phyloP scores from a whole-genome alignment of 2,329 filamentous ascomycete species.

The Fusarium multiceps region DNA sequence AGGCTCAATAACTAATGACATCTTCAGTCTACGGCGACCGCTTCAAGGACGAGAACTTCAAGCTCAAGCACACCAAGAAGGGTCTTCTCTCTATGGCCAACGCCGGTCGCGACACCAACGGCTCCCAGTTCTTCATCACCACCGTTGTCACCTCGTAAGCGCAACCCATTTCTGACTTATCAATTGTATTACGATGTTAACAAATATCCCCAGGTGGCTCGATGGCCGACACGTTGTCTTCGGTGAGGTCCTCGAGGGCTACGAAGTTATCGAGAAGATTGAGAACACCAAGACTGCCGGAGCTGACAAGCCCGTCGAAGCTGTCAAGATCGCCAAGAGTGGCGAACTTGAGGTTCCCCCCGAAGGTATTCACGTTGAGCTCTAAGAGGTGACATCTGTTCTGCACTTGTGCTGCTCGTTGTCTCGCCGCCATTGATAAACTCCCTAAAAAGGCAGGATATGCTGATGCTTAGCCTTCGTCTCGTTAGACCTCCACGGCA shows the following conservation, averaged over 20 bases:
- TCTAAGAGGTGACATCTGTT: conserved; percentile 64
- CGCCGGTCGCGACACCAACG: conserved; percentile 86
- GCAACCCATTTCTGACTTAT: neutral
- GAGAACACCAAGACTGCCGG: conserved; percentile 74
- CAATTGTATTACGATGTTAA: conserved; percentile 4
- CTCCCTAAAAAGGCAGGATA: conserved; percentile 33
- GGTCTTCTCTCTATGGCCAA: conserved; percentile 89
- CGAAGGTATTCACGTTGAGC: conserved; percentile 94
- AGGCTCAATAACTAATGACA: conserved; percentile 35
- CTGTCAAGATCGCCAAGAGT: conserved; percentile 83
- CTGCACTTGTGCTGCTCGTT: conserved; percentile 43
- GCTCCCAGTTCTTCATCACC: conserved; percentile 92
- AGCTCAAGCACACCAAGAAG: conserved; percentile 90
- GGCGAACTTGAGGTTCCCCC: conserved; percentile 84
- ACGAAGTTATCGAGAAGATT: conserved; percentile 82
- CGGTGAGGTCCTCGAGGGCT: conserved; percentile 88
- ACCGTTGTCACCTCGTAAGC: conserved; percentile 79
- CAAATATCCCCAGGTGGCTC: conserved; percentile 70
- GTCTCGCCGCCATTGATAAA: conserved; percentile 32
- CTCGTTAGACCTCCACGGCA: conserved; percentile 46
- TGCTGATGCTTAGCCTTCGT: conserved; percentile 51
- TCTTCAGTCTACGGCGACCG: conserved; percentile 80
- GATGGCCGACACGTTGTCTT: conserved; percentile 89
- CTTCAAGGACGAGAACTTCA: conserved; percentile 94
- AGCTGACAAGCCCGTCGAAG: conserved; percentile 74